Evolutionary conservation across 2,329 filamentous ascomycete species (phyloP), one percentile per base, ranked within the genome.

Genomic region (Colletotrichum tamarilloi): DNA sequence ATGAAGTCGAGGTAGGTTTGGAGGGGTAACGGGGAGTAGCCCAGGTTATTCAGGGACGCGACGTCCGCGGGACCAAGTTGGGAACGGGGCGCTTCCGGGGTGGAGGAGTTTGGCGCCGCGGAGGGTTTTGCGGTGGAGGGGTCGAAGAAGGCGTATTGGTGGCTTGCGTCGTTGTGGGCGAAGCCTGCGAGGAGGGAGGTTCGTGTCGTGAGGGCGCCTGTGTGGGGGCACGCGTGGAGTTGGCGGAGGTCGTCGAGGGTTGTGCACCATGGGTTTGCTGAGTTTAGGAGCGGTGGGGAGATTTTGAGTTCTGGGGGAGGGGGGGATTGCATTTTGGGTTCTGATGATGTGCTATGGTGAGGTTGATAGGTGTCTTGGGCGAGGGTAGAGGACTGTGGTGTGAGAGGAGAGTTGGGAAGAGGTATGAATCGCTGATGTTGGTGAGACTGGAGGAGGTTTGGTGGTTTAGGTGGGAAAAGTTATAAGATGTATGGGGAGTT

Each of bases 231-330:
- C 35, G 84, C 79, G 78, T 93, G 93, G 7, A 95, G 88, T 2
- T 82, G 82, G 52, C 84, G 80, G 4, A 95, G 87, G 75, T 95
- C 89, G 5, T 87, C 84, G 5, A 88, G 81, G 3, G 88, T 90
- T 0, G 92, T 94, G 30, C 93, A 93, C 93, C 93, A 95, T 0
- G 93, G 93, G 62, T 90, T 92, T 35, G 94, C 90, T 0, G 93
- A 93, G 82, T 95, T 95, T 75, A 95, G 84, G 7, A 96, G 84
- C 0, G 92, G 92, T 0, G 92, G 92, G 56, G 85, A 77, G 73
- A 95, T 90, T 8, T 76, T 63, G 11, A 93, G 80, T 75, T 73
- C 65, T 1, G 75, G 75, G 9, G 75, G 76, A 5, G 63, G 68
- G 49, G 65, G 38, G 62, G 58, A 42, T 52, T 75, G 62, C 74